phyloP scores from a whole-genome alignment of 768 basidiomycete species.

The Boletus tomentosulus region DNA sequence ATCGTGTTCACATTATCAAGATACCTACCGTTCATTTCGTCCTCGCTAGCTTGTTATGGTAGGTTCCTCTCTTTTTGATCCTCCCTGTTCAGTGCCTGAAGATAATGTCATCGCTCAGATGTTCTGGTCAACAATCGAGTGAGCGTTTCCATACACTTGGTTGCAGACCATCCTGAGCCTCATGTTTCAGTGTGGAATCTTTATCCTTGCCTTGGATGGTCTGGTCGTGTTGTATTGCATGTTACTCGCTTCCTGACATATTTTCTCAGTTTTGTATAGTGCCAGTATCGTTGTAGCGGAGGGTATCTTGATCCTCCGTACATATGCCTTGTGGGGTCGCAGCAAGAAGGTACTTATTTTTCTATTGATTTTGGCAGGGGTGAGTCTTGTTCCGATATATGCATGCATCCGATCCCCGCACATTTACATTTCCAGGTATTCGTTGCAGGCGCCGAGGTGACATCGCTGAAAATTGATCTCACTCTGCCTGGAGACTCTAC shows the following conservation, averaged over 20 bases:
- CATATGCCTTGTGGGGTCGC: conserved; percentile 24
- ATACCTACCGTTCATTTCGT: conserved; percentile 24
- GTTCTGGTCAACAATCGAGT: conserved; percentile 3
- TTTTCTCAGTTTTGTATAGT: conserved; percentile 9
- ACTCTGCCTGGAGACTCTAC: conserved; percentile 14
- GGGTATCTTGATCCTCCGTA: conserved; percentile 24
- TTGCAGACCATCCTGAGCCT: neutral
- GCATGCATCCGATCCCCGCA: neutral
- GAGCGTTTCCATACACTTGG: neutral
- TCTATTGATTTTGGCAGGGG: conserved; percentile 18
- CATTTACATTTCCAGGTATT: conserved; percentile 8
- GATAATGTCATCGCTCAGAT: neutral
- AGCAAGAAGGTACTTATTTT: conserved; percentile 13
- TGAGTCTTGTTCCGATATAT: neutral
- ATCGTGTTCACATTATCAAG: conserved; percentile 25
- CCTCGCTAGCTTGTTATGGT: conserved; percentile 18
- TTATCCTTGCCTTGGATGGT: conserved; percentile 20
- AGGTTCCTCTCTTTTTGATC: neutral
- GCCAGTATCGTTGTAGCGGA: conserved; percentile 13
- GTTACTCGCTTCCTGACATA: neutral
- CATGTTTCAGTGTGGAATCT: no score
- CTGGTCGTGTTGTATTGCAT: neutral
- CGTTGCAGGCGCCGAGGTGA: conserved; percentile 13
- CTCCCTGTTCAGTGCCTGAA: neutral
- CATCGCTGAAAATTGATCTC: conserved; percentile 2